Conservation (phyloP, 2,329 filamentous ascomycete genomes). For the Colletotrichum tofieldiae region DNA sequence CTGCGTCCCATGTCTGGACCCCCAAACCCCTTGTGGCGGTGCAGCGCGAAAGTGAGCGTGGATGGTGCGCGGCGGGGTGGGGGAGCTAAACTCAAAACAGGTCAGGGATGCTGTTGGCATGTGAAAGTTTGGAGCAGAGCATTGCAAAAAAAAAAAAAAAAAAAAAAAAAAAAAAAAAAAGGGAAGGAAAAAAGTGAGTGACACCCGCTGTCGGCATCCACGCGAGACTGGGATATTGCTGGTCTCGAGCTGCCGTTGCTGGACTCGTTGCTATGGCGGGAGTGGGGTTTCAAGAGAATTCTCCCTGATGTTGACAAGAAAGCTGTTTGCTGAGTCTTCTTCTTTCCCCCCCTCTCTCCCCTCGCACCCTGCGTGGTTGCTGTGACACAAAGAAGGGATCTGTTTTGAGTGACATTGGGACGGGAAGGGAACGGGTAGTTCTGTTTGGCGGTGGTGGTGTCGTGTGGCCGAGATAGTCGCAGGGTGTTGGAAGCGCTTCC, state of each 20-base stretch:
- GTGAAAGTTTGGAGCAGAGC: conserved; percentile 3
- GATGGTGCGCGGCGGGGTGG: conserved; percentile 18
- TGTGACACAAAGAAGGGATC: background rate
- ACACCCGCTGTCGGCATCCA: background rate
- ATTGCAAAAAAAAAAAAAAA: background rate
- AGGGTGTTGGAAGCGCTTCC: background rate
- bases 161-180: background rate
- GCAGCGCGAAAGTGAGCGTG: background rate
- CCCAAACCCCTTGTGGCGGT: conserved; percentile 27
- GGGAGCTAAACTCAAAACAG: background rate
- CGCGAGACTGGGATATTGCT: background rate
- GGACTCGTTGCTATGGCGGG: conserved; percentile 4
- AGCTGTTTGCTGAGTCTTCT: background rate
- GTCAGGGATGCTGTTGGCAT: background rate
- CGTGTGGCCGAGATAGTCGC: background rate
- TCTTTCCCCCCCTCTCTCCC: background rate
- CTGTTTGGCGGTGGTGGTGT: background rate
- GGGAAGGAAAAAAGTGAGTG: background rate
- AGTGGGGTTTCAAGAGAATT: background rate
- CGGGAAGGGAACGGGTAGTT: background rate
- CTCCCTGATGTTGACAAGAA: background rate
- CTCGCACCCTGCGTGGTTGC: background rate
- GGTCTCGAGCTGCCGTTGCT: background rate
- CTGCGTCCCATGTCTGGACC: conserved; percentile 11
- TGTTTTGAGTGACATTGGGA: background rate